Base-by-base conservation (phyloP, 1,139 yeast species). In the Magnusiomyces magnusii region DNA sequence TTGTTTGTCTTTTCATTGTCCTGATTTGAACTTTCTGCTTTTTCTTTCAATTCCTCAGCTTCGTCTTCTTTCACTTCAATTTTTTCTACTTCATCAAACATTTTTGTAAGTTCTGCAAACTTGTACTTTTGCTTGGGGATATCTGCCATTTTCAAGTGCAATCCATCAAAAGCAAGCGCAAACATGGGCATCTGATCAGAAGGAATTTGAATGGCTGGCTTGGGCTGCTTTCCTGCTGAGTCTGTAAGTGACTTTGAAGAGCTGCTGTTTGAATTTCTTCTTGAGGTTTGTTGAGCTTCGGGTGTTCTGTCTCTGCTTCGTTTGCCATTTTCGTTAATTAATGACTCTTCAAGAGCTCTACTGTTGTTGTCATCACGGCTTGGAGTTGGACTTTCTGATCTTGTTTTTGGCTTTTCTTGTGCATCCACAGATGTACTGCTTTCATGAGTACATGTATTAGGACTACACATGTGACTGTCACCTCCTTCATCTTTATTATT, bases 131-230 rank as follows among this genome's bases (percentile, higher is more conserved):
- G 69, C 31, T 61, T 57, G 42, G 58, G 72, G 53, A 85, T 73
- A 25, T 78, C 77, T 2, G 72, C 72, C 58, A 77, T 72, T 53
- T 72, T 71, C 17, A 82, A 73, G 54, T 76, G 75, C 85, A 84
- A 82, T 31, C 85, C 82, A 68, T 85, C 90, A 68, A 83, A 84
- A 0, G 85, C 88, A 67, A 82, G 77, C 9, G 76, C 79, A 67
- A 72, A 52, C 25, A 17, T 24, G 10, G 55, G 55, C 21, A 52
- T 17, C 13, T 31, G 41, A 19, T 70, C 61, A 68, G 39, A 7
- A 5, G 41, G 42, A 34, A 50, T 50, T 24, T 34, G 25, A 9
- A 50, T 3, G n/a, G 27, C 19, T 39, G 44, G 44, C 47, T 17
- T 41, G 19, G 10, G 19, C 7, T n/a, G 17, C 19, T 41, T 41